A percentile compares a stretch with the other conserved stretches of the same genome.
Evolutionary conservation across 2,329 filamentous ascomycete genomes (phyloP).

Genomic region (Colletotrichum truncatum): DNA sequence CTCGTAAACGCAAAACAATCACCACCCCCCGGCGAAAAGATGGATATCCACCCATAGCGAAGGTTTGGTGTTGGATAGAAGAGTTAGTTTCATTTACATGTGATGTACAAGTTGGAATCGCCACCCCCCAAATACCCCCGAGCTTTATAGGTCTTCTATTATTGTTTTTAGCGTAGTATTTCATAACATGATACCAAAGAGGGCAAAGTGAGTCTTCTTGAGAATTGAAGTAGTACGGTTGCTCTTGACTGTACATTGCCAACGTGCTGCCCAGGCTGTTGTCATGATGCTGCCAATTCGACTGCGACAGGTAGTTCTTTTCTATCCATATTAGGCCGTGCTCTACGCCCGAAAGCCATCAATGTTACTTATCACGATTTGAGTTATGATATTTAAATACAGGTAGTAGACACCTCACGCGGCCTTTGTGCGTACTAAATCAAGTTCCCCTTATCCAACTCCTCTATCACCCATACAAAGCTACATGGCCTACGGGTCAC

Average conservation of each 20-base stretch:
- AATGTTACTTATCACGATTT: too few species aligned
- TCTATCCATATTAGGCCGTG: too few species aligned
- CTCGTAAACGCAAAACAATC: background rate
- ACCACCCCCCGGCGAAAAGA: conserved; percentile 23
- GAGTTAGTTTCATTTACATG: background rate
- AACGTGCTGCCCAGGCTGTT: too few species aligned
- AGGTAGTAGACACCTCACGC: too few species aligned
- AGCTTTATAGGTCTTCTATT: conserved; percentile 1
- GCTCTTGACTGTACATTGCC: background rate
- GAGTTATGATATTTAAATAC: too few species aligned
- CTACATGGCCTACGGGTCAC: too few species aligned
- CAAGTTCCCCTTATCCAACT: too few species aligned
- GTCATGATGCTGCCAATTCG: too few species aligned
- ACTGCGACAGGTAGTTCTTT: too few species aligned
- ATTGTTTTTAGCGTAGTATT: conserved; percentile 2
- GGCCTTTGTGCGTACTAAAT: too few species aligned
- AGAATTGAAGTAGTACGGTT: background rate
- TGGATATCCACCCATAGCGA: conserved; percentile 27
- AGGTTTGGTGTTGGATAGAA: background rate
- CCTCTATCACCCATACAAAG: too few species aligned
- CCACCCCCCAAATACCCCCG: conserved; percentile 20
- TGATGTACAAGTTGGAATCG: conserved; percentile 11
- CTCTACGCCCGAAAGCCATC: too few species aligned
- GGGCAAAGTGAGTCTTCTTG: background rate
- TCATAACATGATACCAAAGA: conserved; percentile 22